Evolutionary conservation across 169 alveolate species (phyloP).

Genomic region (Cryptosporidium canis): DNA sequence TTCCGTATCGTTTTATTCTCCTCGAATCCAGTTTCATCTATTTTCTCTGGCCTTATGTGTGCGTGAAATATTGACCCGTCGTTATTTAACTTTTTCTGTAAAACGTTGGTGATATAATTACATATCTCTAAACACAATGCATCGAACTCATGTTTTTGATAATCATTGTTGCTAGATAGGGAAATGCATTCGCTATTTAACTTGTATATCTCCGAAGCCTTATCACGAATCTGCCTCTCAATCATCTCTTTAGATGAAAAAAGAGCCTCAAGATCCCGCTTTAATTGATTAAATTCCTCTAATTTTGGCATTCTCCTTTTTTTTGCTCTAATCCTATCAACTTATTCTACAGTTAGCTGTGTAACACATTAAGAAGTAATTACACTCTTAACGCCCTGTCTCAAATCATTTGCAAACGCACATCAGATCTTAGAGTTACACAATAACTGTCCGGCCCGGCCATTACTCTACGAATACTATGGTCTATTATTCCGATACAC

Average conservation of each 20-base stretch:
- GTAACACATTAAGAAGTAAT: neutral
- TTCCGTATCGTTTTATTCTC: neutral
- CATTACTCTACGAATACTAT: neutral
- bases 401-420: neutral
- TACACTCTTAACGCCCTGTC: conserved; percentile 30
- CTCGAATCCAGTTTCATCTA: neutral
- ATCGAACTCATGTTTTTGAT: neutral
- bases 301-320: conserved; percentile 7
- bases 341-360: neutral
- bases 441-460: too few species aligned
- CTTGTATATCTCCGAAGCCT: conserved; percentile 11
- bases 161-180: neutral
- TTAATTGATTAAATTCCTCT: conserved; percentile 31
- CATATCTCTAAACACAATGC: conserved; percentile 22
- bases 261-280: conserved; percentile 31
- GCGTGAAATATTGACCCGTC: neutral
- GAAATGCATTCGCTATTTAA: conserved; percentile 54
- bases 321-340: neutral
- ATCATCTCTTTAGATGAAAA: conserved; percentile 31
- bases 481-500: neutral
- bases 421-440: neutral
- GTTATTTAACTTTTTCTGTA: neutral
- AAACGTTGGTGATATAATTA: conserved; percentile 37
- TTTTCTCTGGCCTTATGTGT: neutral
- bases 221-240: conserved; percentile 26